Evolutionary conservation across 805 yeast genomes (phyloP).

Genomic region (Lipomyces anomalus): DNA sequence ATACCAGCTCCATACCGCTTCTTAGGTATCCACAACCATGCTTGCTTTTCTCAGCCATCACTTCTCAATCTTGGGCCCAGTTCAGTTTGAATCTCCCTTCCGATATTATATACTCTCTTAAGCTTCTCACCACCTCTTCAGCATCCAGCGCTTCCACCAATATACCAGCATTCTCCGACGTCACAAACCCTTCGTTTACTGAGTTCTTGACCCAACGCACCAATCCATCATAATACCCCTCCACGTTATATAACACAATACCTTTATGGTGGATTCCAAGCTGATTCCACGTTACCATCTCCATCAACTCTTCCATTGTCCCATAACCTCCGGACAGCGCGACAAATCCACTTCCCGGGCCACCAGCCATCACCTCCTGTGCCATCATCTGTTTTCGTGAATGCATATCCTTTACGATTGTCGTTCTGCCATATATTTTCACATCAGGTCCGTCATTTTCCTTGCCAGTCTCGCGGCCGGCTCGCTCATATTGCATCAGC

Average conservation of each 20-base stretch:
- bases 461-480: conserved; percentile 38
- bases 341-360: conserved; percentile 55
- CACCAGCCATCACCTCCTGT: conserved; percentile 46
- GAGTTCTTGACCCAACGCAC: conserved; percentile 56
- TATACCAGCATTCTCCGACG: conserved; percentile 59
- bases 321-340: conserved; percentile 94
- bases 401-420: conserved; percentile 83
- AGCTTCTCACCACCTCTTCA: conserved; percentile 58
- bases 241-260: conserved; percentile 65
- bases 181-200: conserved; percentile 61
- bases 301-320: conserved; percentile 83
- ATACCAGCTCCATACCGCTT: no score
- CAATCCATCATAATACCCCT: conserved; percentile 74
- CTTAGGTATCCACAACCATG: no score
- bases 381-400: conserved; percentile 85
- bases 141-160: conserved; percentile 62
- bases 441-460: conserved; percentile 40
- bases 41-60: no score
- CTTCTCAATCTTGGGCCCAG: conserved; percentile 46
- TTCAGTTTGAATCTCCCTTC: conserved; percentile 67
- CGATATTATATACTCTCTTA: conserved; percentile 58
- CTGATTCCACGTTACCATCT: conserved; percentile 86
- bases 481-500: conserved; percentile 64
- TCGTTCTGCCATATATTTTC: conserved; percentile 64
- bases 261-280: conserved; percentile 81